Evolutionary conservation across 352 stramenopile genomes (phyloP).

Genomic region (Thraustotheca clavata): DNA sequence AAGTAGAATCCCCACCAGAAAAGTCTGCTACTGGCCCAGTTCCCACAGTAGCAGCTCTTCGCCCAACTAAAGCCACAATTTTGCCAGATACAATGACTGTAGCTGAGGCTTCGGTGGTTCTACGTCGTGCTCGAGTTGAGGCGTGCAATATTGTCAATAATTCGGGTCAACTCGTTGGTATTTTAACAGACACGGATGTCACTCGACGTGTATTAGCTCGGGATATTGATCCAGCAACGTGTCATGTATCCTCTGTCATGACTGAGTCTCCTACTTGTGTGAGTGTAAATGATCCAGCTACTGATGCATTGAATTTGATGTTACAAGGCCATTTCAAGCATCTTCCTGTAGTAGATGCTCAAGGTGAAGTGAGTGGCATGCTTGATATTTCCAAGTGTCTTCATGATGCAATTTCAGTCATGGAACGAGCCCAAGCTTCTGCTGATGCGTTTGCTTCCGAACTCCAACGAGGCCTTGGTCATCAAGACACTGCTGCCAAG

Average conservation of each 20-base stretch:
- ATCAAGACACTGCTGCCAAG: constrained; percentile 27
- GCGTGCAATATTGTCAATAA: constrained; percentile 81
- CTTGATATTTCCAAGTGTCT: constrained; percentile 87
- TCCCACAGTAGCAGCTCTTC: constrained; percentile 29
- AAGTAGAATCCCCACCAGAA: constrained; percentile 65
- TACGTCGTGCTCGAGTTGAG: constrained; percentile 75
- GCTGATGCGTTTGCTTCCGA: constrained; percentile 68
- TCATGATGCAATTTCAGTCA: constrained; percentile 79
- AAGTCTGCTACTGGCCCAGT: constrained; percentile 42
- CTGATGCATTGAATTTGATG: constrained; percentile 86
- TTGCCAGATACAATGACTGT: constrained; percentile 86
- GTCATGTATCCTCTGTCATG: constrained; percentile 75
- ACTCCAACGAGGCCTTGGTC: constrained; percentile 57
- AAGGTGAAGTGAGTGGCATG: constrained; percentile 72
- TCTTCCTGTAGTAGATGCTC: constrained; percentile 61
- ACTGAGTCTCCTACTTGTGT: constrained; percentile 75
- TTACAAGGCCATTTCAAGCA: constrained; percentile 83
- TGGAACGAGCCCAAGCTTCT: constrained; percentile 82
- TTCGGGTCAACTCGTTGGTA: constrained; percentile 69
- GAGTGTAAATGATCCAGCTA: constrained; percentile 67
- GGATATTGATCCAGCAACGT: constrained; percentile 72
- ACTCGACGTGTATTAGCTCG: constrained; percentile 71
- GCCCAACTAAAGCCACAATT: constrained; percentile 65
- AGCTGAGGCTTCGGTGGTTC: constrained; percentile 64
- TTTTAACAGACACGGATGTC: constrained; percentile 83